These are phyloP conservation scores for Ustilago loliicola DNA, from an alignment of 1,284 basidiomycete species.

Conservation along the genomic window DNA sequence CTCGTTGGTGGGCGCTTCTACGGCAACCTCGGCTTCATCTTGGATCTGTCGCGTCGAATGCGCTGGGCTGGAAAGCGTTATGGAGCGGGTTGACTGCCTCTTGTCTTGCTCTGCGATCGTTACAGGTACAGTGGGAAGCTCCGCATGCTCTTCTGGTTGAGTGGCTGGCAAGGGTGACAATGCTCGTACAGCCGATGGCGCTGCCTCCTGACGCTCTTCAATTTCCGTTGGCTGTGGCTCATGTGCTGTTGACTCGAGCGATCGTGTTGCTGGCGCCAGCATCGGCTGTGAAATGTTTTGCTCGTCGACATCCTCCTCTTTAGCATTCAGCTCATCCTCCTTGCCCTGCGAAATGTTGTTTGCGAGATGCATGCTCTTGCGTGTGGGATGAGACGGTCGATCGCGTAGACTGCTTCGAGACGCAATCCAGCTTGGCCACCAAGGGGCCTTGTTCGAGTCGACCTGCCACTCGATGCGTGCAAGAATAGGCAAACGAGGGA, in stretches of 20 bases:
- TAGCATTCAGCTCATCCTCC: background rate
- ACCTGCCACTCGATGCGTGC: slow-evolving; percentile 67
- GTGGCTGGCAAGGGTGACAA: background rate
- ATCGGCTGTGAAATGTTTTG: background rate
- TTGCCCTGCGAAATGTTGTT: slow-evolving; percentile 12
- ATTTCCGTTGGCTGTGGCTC: background rate
- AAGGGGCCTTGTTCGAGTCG: slow-evolving; percentile 58
- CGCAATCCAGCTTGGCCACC: slow-evolving; percentile 59
- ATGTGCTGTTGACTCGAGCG: background rate
- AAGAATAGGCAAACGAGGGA: slow-evolving; percentile 61
- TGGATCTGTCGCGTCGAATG: background rate
- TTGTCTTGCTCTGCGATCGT: background rate
- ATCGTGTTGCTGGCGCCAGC: background rate
- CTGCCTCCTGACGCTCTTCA: slow-evolving; percentile 2
- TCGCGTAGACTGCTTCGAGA: slow-evolving; percentile 9
- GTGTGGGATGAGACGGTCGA: slow-evolving; percentile 4
- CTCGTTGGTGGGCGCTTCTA: background rate
- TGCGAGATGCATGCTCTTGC: slow-evolving; percentile 33
- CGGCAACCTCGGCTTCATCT: background rate
- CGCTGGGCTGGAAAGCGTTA: slow-evolving; percentile 3
- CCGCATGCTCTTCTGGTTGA: background rate
- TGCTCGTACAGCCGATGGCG: background rate
- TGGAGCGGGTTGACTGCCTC: background rate
- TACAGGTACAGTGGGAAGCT: background rate
- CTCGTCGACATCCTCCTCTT: background rate